Evolutionary conservation across 1,284 basidiomycete species (phyloP).

Genomic region (Coriolopsis trogii): DNA sequence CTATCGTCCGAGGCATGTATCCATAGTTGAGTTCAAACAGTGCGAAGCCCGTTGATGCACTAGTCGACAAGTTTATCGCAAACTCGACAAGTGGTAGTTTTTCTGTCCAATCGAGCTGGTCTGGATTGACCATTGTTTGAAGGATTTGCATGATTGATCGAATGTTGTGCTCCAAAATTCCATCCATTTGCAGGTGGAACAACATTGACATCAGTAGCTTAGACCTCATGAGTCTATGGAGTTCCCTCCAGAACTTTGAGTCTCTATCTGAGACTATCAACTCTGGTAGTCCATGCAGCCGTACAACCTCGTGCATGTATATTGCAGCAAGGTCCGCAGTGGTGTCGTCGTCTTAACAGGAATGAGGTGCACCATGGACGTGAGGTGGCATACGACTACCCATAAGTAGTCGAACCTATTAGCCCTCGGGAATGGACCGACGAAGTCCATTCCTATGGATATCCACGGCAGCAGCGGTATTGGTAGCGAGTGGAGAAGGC

Average conservation of each 20-base stretch:
- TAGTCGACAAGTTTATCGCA: conserved; percentile 36
- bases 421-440: conserved; percentile 26
- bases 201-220: conserved; percentile 22
- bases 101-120: conserved; percentile 39
- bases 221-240: conserved; percentile 19
- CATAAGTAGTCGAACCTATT: conserved; percentile 23
- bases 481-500: conserved; percentile 28
- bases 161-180: conserved; percentile 19
- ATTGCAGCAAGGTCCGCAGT: conserved; percentile 22
- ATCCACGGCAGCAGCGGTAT: conserved; percentile 29
- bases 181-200: conserved; percentile 27
- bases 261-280: conserved; percentile 30
- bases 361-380: conserved; percentile 26
- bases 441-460: conserved; percentile 31
- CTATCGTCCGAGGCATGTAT: conserved; percentile 18
- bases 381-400: conserved; percentile 25
- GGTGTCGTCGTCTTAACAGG: conserved; percentile 15
- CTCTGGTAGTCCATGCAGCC: conserved; percentile 27
- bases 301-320: conserved; percentile 24
- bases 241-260: conserved; percentile 27
- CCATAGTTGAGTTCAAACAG: conserved; percentile 42
- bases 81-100: conserved; percentile 38
- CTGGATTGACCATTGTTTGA: conserved; percentile 23
- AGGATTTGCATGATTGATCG: conserved; percentile 20
- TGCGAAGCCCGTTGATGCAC: conserved; percentile 35